Evolutionary conservation across 352 stramenopile species (phyloP).

Genomic region (Albugo laibachii): DNA sequence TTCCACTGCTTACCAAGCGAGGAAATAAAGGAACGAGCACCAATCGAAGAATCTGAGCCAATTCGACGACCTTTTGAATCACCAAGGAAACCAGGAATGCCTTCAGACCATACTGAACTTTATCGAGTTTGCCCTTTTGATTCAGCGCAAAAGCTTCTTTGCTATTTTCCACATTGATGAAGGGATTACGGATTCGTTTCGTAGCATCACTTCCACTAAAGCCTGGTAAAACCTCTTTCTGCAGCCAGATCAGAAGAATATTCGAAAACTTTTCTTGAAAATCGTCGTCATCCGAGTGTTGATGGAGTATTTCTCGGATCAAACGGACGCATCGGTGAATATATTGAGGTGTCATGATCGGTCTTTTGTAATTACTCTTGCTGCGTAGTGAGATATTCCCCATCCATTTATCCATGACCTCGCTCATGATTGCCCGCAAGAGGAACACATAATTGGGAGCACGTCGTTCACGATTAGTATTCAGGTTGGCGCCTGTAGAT

Average conservation of each 20-base stretch:
- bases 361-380: conserved; percentile 50
- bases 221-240: conserved; percentile 68
- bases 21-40: conserved; percentile 69
- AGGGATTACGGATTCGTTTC: conserved; percentile 62
- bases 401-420: conserved; percentile 83
- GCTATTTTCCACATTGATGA: conserved; percentile 57
- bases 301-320: conserved; percentile 64
- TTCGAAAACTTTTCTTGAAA: conserved; percentile 75
- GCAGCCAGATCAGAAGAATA: conserved; percentile 63
- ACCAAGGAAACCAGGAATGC: conserved; percentile 63
- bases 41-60: conserved; percentile 64
- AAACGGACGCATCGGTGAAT: conserved; percentile 67
- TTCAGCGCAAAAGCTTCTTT: conserved; percentile 70
- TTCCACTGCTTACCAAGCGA: conserved; percentile 18
- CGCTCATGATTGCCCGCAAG: conserved; percentile 54
- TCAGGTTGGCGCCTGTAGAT: conserved; percentile 16
- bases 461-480: conserved; percentile 49
- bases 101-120: conserved; percentile 72
- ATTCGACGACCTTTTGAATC: conserved; percentile 71
- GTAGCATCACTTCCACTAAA: conserved; percentile 61
- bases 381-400: conserved; percentile 35
- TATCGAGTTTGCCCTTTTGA: conserved; percentile 64
- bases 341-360: conserved; percentile 68
- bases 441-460: conserved; percentile 78
- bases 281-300: conserved; percentile 65